phyloP scores from a whole-genome alignment of 2,329 filamentous ascomycete species.

The Beauveria asiatica region DNA sequence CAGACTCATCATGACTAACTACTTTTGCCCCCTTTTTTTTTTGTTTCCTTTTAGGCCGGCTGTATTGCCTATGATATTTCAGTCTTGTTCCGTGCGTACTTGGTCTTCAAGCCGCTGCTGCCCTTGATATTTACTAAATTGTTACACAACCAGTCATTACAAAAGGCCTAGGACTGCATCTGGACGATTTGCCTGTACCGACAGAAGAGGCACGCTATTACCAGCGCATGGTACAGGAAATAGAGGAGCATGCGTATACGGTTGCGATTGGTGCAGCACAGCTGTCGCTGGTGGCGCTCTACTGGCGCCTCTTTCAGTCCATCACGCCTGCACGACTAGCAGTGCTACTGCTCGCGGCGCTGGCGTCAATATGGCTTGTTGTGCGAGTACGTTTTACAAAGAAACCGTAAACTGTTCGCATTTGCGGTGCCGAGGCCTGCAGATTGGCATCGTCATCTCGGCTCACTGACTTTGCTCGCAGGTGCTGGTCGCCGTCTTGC shows the following conservation, averaged over 20 bases:
- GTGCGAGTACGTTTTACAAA: neutral
- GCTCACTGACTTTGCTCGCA: neutral
- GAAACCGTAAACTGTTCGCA: neutral
- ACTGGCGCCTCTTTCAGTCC: slow-evolving; percentile 12
- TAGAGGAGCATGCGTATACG: slow-evolving; percentile 13
- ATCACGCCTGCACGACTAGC: neutral
- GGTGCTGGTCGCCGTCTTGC: slow-evolving; percentile 8
- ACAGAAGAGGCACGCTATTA: slow-evolving; percentile 10
- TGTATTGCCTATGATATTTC: slow-evolving; percentile 6
- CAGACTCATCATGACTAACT: neutral
- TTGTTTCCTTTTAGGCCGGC: neutral
- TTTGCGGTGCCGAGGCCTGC: too few species aligned
- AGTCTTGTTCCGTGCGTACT: slow-evolving; percentile 6
- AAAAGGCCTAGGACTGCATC: slow-evolving; percentile 10
- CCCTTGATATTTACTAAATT: neutral
- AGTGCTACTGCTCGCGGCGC: slow-evolving; percentile 4
- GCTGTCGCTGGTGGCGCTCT: slow-evolving; percentile 11
- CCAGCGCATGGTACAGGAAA: slow-evolving; percentile 12
- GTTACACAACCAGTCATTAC: neutral
- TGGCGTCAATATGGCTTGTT: slow-evolving; percentile 3
- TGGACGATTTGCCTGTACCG: slow-evolving; percentile 10
- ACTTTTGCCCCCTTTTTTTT: too few species aligned
- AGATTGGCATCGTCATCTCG: too few species aligned
- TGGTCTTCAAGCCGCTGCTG: neutral
- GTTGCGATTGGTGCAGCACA: slow-evolving; percentile 12